These are phyloP conservation scores for Passalora sequoiae DNA, from an alignment of 2,329 filamentous ascomycete genomes.

Conservation along the genomic window DNA sequence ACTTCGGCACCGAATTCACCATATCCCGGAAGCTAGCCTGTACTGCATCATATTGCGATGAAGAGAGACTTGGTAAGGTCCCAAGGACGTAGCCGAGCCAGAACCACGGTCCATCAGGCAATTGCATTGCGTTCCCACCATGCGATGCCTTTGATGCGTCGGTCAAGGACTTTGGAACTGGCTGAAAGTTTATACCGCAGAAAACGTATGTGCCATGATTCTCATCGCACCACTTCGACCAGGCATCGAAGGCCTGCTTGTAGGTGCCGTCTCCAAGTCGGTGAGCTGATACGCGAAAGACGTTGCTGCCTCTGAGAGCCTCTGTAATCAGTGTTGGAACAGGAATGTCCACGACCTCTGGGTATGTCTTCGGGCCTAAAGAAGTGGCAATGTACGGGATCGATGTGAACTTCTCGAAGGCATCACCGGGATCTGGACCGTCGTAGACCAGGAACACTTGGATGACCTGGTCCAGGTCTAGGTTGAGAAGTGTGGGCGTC, in stretches of 20 bases:
- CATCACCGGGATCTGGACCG: slow-evolving; percentile 30
- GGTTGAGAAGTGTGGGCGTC: slow-evolving; percentile 24
- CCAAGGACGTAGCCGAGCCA: slow-evolving; percentile 5
- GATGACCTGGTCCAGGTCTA: slow-evolving; percentile 33
- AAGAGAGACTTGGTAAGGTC: not conserved
- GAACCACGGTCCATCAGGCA: slow-evolving; percentile 9
- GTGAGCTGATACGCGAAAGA: slow-evolving; percentile 35
- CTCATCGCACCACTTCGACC: slow-evolving; percentile 29
- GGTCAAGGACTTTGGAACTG: slow-evolving; percentile 5
- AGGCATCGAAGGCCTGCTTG: slow-evolving; percentile 24
- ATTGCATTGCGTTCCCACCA: slow-evolving; percentile 7
- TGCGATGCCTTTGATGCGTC: slow-evolving; percentile 5
- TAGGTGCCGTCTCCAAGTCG: slow-evolving; percentile 24
- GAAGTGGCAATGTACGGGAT: slow-evolving; percentile 32
- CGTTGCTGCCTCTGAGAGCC: slow-evolving; percentile 32
- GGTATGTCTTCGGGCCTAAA: slow-evolving; percentile 28
- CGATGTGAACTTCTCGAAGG: slow-evolving; percentile 33
- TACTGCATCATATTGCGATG: slow-evolving; percentile 5
- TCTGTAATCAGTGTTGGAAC: slow-evolving; percentile 29
- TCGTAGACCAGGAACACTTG: slow-evolving; percentile 37
- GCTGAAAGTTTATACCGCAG: slow-evolving; percentile 20
- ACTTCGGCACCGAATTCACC: slow-evolving; percentile 4
- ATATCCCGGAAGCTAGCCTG: slow-evolving; percentile 10
- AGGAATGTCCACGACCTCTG: slow-evolving; percentile 34
- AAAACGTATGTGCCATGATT: slow-evolving; percentile 31